Evolutionary conservation across 805 yeast genomes (phyloP), one percentile per base, ranked within the genome.

Genomic region (Candida pseudoglaebosa): DNA sequence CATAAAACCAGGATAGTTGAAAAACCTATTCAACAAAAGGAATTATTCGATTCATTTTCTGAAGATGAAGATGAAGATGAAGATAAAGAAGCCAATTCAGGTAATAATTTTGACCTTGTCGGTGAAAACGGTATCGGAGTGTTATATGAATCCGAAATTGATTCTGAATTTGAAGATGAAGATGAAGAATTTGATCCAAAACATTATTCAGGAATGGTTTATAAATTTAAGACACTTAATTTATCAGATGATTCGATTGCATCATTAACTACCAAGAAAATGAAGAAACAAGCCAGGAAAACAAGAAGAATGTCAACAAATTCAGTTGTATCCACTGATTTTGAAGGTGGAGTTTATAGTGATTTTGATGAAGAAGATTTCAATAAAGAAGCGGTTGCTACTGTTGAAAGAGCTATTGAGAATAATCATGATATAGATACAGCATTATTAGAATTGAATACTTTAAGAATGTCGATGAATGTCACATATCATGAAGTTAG

Each of bases 401-500:
- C 97, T 0, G 85, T 93, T 22, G 87, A 82, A 50, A 76, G 99
- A 56, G 95, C 99, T 1, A 75, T 93, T 61, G 91, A 85, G 49
- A 83, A 90, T 54, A 85, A 88, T 59, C 99, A 93, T 61, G 95
- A 86, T 53, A 71, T 88, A 43, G 97, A 91, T 57, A 90, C 96
- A 10, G 97, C 99, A 0, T 65, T 88, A 46, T 67, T 93, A 43
- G 99, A 93, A 65, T 75, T 93, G 52, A 91, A 91, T 58, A 93
- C 99, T 0, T 72, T 93, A 54, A 77, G 98, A 65, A 91, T 93
- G 99, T 87, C 96, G 53, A 84, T 90, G 93, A 88, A 93, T 58
- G 99, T 89, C 13, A 77, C 93, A 0, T 91, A 93, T 61, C 95
- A 87, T 53, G 96, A 90, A 55, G 97, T 93, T 10, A 77, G 97